Evolutionary conservation across 441 rosid genomes (phyloP).

Genomic region (Adansonia rubrostipa): DNA sequence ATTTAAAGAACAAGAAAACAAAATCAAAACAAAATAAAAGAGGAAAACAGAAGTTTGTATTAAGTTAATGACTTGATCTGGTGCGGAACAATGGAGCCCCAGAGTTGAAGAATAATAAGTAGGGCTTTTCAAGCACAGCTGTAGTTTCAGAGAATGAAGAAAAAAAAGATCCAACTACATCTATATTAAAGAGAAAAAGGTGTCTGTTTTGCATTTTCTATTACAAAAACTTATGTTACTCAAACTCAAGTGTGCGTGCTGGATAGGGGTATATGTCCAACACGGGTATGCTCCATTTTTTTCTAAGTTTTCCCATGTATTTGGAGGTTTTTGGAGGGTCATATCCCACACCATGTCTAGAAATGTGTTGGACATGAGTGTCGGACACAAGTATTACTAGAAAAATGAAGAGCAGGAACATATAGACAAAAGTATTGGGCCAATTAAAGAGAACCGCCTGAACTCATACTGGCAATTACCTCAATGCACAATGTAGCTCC

Average conservation of each 20-base stretch:
- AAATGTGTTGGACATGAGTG: too few species aligned
- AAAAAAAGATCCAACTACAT: not conserved
- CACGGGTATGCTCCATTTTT: too few species aligned
- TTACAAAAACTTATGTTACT: not conserved
- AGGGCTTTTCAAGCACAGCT: not conserved
- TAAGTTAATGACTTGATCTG: not conserved
- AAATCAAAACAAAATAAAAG: not conserved
- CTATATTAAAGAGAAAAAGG: not conserved
- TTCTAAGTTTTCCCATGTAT: too few species aligned
- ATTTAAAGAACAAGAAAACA: not conserved
- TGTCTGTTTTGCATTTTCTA: not conserved
- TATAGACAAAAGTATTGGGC: not conserved
- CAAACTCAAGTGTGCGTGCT: too few species aligned
- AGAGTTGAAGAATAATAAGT: not conserved
- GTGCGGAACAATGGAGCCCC: not conserved
- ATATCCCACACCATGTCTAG: too few species aligned
- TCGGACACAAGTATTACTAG: too few species aligned
- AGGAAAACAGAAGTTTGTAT: not conserved
- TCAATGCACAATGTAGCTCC: conserved; percentile 87
- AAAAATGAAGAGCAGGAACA: too few species aligned
- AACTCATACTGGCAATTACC: conserved; percentile 39
- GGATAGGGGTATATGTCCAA: too few species aligned
- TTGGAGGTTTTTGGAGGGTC: too few species aligned
- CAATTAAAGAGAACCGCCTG: not conserved
- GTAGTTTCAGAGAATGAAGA: not conserved